Evolutionary conservation across 768 basidiomycete species (phyloP), one percentile per base, ranked within the genome.

Genomic region (Macrolepiota fuliginosa): DNA sequence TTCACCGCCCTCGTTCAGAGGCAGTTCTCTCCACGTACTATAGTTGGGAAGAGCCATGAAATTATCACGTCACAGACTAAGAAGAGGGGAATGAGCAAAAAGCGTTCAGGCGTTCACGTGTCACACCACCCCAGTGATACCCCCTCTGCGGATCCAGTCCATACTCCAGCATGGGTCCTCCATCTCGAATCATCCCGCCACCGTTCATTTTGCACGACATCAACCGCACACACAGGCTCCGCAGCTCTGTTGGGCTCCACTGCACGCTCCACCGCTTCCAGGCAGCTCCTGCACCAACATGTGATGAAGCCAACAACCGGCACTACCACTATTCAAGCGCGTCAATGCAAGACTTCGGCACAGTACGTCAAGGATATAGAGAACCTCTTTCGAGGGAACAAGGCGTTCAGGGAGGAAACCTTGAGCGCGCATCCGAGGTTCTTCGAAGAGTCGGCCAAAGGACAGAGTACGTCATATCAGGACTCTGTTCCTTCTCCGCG

Each of bases 331-430:
- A 25, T 42, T 25, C 58, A 59, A 9, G 36, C 32, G 1, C 55
- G 60, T 1, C 56, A 58, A n/a, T 64, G 60, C 54, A 56, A 49
- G 40, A 58, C 63, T 15, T 56, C 64, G 11, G 60, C 62, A 22
- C 58, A 64, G 36, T 62, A 66, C 27, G 57, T 66, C 32, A 24
- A 62, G 15, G 65, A 66, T 40, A 66, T 66, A 32, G 63, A 64
- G 35, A 52, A 61, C 19, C 58, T 66, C 10, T 61, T 62, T 29
- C 27, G 40, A 35, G 65, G 65, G n/a, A 66, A 66, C 19, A 46
- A 37, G 12, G 32, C 35, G 1, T 61, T 54, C 25, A 46, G 54
- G 22, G 22, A 61, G 22, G 36, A 61, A 22, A 55, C 51, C 47
- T 62, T 36, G 56, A 59, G 25, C 53, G 57, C 17, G 4, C 49